Evolutionary conservation across 2,329 filamentous ascomycete species (phyloP).

Genomic region (Thyridium curvatum): DNA sequence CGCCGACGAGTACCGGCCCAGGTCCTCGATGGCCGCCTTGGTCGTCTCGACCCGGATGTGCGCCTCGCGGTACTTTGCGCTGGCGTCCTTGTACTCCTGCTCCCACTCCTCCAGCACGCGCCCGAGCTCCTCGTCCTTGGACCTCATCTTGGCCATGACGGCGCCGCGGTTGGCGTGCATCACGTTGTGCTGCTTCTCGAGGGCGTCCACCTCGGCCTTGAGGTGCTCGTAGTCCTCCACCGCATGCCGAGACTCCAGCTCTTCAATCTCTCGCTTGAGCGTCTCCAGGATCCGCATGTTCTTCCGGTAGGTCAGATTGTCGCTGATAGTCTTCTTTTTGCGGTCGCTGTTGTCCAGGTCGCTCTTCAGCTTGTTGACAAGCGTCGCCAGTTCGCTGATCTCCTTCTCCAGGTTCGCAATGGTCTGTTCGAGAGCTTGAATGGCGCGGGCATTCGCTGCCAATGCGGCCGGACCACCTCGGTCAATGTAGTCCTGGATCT

Average conservation of each 20-base stretch:
- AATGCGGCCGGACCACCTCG: conserved; percentile 69
- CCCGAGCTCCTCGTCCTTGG: conserved; percentile 74
- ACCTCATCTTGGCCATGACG: conserved; percentile 72
- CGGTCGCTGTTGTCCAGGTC: conserved; percentile 74
- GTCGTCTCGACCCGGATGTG: conserved; percentile 89
- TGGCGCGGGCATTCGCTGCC: conserved; percentile 60
- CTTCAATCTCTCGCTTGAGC: conserved; percentile 62
- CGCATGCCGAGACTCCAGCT: conserved; percentile 73
- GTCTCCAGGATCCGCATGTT: conserved; percentile 62
- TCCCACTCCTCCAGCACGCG: conserved; percentile 75
- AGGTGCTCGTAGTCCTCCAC: conserved; percentile 76
- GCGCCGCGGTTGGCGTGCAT: conserved; percentile 67
- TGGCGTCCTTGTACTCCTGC: conserved; percentile 79
- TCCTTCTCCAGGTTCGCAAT: conserved; percentile 63
- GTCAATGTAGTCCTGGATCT: conserved; percentile 75
- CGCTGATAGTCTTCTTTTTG: conserved; percentile 78
- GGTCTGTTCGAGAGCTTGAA: conserved; percentile 59
- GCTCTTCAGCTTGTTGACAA: conserved; percentile 71
- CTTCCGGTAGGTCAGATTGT: conserved; percentile 83
- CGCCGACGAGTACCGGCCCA: conserved; percentile 74
- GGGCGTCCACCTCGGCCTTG: conserved; percentile 58
- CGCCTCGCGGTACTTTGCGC: conserved; percentile 72
- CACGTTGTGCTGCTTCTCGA: conserved; percentile 62
- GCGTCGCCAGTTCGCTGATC: conserved; percentile 57
- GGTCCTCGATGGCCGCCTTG: conserved; percentile 85